phyloP scores from a whole-genome alignment of 129 eudicot genomes.

The Flaveria ramosissima region DNA sequence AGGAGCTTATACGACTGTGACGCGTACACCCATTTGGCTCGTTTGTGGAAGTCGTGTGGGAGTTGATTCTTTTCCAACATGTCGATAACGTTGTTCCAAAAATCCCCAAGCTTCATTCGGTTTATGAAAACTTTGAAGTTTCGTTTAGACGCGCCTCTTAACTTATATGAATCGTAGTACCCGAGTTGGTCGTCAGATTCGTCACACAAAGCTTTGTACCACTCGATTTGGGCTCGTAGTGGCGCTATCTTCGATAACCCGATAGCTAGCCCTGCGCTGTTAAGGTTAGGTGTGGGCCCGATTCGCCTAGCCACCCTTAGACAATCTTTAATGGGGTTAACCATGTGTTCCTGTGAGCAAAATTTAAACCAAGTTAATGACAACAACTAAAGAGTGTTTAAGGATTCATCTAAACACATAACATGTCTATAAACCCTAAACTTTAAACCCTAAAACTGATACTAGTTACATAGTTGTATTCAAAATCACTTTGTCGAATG shows the following conservation, averaged over 20 bases:
- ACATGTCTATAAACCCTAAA: neutral
- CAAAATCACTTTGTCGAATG: neutral
- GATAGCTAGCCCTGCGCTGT: slow-evolving; percentile 70
- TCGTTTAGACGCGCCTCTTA: slow-evolving; percentile 59
- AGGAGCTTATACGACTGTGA: slow-evolving; percentile 80
- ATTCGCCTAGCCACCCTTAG: slow-evolving; percentile 65
- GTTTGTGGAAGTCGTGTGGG: slow-evolving; percentile 77
- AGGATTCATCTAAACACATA: too few species aligned
- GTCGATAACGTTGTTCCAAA: slow-evolving; percentile 64
- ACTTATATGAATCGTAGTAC: slow-evolving; percentile 78
- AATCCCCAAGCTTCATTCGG: slow-evolving; percentile 55
- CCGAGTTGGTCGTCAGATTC: slow-evolving; percentile 75
- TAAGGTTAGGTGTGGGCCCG: slow-evolving; percentile 78
- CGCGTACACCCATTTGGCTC: slow-evolving; percentile 71
- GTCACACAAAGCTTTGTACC: slow-evolving; percentile 82
- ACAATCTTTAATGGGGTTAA: slow-evolving; percentile 54
- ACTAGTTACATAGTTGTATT: neutral
- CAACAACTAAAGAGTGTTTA: too few species aligned
- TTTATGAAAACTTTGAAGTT: slow-evolving; percentile 56
- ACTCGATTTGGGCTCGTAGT: slow-evolving; percentile 75
- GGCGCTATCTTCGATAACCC: slow-evolving; percentile 65
- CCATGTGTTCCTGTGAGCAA: slow-evolving; percentile 49
- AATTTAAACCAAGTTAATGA: neutral
- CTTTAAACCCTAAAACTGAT: neutral
- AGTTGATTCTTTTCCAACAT: slow-evolving; percentile 80